Evolutionary conservation across 176 grass and related monocot species (phyloP), one percentile per base, ranked within the genome.

Genomic region (Bonia amplexicaulis): DNA sequence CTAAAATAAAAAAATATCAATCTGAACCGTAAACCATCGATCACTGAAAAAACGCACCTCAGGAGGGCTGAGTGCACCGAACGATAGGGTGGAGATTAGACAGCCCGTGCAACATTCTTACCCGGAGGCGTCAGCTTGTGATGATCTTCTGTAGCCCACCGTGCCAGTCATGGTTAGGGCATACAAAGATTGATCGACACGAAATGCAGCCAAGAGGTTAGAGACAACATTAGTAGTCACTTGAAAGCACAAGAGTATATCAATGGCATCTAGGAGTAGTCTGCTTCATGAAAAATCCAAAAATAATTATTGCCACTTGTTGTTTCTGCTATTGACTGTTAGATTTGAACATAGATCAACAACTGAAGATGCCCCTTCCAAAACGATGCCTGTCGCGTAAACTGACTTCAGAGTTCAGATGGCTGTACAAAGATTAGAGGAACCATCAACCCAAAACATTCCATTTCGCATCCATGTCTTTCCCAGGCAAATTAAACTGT

Each of bases 11-110:
- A 35, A 35, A 35, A 4, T 35, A 35, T 35, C 4, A 35, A 4
- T 0, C 4, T 4, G 4, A 35, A 35, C 4, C 3, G 0, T 35
- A 35, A 35, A 35, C 33, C 6, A 0, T 31, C 2, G 3, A 31
- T 31, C 31, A 31, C 31, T 2, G 31, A 31, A 31, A 31, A 31
- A 39, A 39, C 5, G 5, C 39, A 72, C 47, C 4, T 5, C 5
- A 9, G 71, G 26, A 52, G 26, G 16, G 48, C 31, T 57, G 29
- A 22, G n/a, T 1, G 25, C 11, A 9, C 40, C 4, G 37, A 25
- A 31, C 17, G 17, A 6, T 78, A 70, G 3, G 39, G 22, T 31
- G 35, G 59, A 46, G 23, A 51, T 73, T 52, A 73, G 46, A 33
- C 44, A 49, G 29, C 1, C 4, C 27, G 22, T n/a, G 46, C 27